Evolutionary conservation across 176 grass and related monocot genomes (phyloP).

Genomic region (Miscanthus lutarioriparius): DNA sequence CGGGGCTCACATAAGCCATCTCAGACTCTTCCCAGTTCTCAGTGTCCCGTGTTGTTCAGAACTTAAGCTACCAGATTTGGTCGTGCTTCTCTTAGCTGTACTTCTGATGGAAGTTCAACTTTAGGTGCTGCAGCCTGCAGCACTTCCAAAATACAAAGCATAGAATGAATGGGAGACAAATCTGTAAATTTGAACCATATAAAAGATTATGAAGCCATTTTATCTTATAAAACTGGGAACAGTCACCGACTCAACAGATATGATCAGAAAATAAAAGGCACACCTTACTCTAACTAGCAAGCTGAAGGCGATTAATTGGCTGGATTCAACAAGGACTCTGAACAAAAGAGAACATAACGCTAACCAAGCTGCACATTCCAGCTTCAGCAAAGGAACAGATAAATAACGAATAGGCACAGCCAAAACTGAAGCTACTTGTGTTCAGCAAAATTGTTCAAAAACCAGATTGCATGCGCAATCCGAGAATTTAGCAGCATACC

Average conservation of each 20-base stretch:
- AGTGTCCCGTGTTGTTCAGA: constrained; percentile 23
- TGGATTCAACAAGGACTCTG: constrained; percentile 42
- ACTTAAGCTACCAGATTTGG: constrained; percentile 21
- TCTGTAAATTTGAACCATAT: not conserved
- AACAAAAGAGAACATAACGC: not conserved
- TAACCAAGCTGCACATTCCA: not conserved
- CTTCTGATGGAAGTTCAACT: constrained; percentile 18
- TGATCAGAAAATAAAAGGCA: not conserved
- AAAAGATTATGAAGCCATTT: not conserved
- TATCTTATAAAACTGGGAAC: not conserved
- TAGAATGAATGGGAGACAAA: constrained; percentile 2
- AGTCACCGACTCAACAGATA: not conserved
- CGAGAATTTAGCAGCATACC: constrained; percentile 26
- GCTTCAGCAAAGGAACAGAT: not conserved
- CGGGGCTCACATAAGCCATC: constrained; percentile 68
- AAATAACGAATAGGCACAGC: not conserved
- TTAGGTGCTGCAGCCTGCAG: not conserved
- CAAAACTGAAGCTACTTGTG: not conserved
- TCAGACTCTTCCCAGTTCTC: constrained; percentile 44
- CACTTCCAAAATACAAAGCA: constrained; percentile 14
- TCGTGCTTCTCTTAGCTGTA: constrained; percentile 3
- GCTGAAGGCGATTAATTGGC: constrained; percentile 27
- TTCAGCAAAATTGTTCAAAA: not conserved
- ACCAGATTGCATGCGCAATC: not conserved
- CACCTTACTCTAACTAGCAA: constrained; percentile 23